Base-by-base conservation (phyloP, 139 green algal species). In the Micractinium conductrix region DNA sequence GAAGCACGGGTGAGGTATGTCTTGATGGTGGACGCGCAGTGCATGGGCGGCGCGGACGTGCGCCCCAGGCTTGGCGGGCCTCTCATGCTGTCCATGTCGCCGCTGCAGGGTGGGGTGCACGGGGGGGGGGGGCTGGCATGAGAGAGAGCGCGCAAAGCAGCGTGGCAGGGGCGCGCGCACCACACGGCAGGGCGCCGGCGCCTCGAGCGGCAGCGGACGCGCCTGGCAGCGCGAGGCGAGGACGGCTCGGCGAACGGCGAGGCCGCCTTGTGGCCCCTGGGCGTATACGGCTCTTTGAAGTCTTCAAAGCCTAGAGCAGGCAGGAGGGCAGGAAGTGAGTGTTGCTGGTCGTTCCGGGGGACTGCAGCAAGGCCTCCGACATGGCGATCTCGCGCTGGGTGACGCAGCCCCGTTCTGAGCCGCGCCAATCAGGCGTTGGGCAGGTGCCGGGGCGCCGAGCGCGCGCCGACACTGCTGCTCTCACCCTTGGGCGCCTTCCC, bases 271-370 rank as follows among this genome's bases (percentile, higher is more conserved):
- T 16, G 65, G 43, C 8, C 16, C 37, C 45, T 48, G 6, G 80
- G 67, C 4, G 67, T 79, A 16, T 22, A 78, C 26, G 80, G 80
- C 35, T 85, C 80, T 9, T 85, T 75, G 69, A 67, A 85, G 37
- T 85, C 80, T 9, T 79, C 63, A 35, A 62, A 85, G 2, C 80
- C 80, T 85, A 48, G 24, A 33, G 38, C 50, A 16, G 72, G 8
- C 28, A 38, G 44, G 1, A 53, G 50, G 7, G 19, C 33, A 53
- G 26, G 33, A 35, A 62, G 2, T 12, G 9, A 42, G 5, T 35
- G 19, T 44, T 43, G 10, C 28, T 26, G 5, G 5, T 44, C 2
- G 53, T 62, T 19, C 53, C 24, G 19, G 53, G 30, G 14, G 37
- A 30, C 65, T 62, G 53, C 53, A 62, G 19, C 53, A 16, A 22